Percentiles rank a stretch among this genome's conserved stretches.
Evolutionary conservation across 1,284 basidiomycete genomes (phyloP).

Genomic region (Vanrija sp.): DNA sequence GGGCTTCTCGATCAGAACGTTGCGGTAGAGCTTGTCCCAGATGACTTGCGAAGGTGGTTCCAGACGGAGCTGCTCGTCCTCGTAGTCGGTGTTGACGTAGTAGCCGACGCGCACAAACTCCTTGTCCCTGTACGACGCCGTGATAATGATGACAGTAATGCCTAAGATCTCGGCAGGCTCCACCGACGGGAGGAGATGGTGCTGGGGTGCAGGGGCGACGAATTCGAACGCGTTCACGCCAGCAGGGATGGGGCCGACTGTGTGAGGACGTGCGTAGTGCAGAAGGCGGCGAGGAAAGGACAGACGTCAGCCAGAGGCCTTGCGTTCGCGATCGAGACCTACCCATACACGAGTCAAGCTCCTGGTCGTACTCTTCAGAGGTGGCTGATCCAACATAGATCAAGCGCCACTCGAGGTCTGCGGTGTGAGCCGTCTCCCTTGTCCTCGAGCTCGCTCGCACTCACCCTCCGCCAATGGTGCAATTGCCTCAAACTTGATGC

Average conservation of each 20-base stretch:
- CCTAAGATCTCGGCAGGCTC: slow-evolving; percentile 60
- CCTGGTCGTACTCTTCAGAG: slow-evolving; percentile 87
- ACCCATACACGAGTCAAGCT: slow-evolving; percentile 87
- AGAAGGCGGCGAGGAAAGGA: background rate
- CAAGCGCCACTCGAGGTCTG: slow-evolving; percentile 95
- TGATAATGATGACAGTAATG: slow-evolving; percentile 90
- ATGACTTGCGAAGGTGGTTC: slow-evolving; percentile 64
- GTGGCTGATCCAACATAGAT: slow-evolving; percentile 96
- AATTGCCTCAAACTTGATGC: slow-evolving; percentile 97
- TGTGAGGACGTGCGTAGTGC: background rate
- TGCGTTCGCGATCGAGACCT: slow-evolving; percentile 14
- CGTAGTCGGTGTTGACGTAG: slow-evolving; percentile 98
- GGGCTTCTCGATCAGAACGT: slow-evolving; percentile 82
- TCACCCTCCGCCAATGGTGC: slow-evolving; percentile 83
- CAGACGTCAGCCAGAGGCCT: slow-evolving; percentile 1
- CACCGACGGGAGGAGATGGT: slow-evolving; percentile 68
- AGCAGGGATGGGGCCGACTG: slow-evolving; percentile 85
- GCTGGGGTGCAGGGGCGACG: slow-evolving; percentile 61
- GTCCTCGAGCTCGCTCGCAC: slow-evolving; percentile 18
- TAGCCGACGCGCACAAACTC: slow-evolving; percentile 99
- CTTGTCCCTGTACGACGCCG: slow-evolving; percentile 84
- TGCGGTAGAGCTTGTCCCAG: slow-evolving; percentile 76
- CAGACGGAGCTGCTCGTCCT: slow-evolving; percentile 82
- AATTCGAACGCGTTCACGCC: slow-evolving; percentile 98
- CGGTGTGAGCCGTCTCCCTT: background rate